phyloP scores from a whole-genome alignment of 345 rosid genomes.

The Melastoma malabathricum region DNA sequence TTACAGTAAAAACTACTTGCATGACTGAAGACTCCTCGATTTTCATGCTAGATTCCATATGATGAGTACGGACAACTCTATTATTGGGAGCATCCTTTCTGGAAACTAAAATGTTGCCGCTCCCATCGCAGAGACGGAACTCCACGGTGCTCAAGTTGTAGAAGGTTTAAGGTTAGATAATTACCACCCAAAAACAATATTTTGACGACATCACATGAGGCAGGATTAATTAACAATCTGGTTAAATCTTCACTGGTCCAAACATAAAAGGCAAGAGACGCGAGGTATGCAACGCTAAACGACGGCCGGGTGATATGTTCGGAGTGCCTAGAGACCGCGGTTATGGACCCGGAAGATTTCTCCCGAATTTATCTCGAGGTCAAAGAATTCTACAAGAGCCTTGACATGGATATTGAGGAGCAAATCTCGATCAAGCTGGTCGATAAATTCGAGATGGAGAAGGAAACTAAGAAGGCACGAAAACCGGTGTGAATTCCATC shows the following conservation, averaged over 20 bases:
- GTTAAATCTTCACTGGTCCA: neutral
- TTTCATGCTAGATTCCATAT: neutral
- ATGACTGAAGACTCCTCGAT: neutral
- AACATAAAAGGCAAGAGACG: constrained; percentile 39
- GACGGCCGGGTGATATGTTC: constrained; percentile 37
- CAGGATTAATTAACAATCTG: neutral
- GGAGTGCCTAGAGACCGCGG: constrained; percentile 1
- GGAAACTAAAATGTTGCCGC: neutral
- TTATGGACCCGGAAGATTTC: constrained; percentile 2
- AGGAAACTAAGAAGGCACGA: neutral
- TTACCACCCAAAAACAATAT: neutral
- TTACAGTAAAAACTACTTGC: neutral
- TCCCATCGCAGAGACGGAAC: neutral
- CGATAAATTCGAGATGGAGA: neutral
- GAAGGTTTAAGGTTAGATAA: constrained; percentile 4
- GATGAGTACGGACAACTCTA: neutral
- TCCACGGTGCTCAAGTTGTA: neutral
- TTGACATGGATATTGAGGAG: constrained; percentile 11
- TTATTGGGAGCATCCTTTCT: neutral
- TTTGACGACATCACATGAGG: neutral
- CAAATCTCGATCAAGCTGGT: constrained; percentile 4
- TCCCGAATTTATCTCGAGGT: neutral
- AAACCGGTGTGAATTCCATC: no score
- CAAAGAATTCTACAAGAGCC: neutral
- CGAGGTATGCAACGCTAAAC: constrained; percentile 50